Conservation (phyloP, 441 rosid genomes). For the Eutrema salsugineum region DNA sequence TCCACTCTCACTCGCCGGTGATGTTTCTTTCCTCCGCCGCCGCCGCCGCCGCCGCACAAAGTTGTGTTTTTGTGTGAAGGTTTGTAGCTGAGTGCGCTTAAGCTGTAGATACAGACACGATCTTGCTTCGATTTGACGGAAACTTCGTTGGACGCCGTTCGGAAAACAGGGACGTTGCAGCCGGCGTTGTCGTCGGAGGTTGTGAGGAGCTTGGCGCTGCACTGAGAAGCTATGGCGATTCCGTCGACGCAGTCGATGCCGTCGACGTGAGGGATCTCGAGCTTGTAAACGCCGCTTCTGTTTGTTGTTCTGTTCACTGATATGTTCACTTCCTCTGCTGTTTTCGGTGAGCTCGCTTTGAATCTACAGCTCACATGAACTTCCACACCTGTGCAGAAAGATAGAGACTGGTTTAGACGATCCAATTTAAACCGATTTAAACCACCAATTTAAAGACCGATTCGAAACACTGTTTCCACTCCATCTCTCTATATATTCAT, state of each 20-base stretch:
- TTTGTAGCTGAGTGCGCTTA: slow-evolving; percentile 55
- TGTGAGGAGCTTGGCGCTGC: slow-evolving; percentile 48
- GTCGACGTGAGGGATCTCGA: slow-evolving; percentile 61
- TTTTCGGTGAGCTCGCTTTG: slow-evolving; percentile 49
- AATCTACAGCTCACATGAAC: slow-evolving; percentile 61
- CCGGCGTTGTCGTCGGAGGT: slow-evolving; percentile 24
- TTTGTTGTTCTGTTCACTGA: slow-evolving; percentile 63
- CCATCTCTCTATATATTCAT: neutral
- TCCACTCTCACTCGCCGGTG: neutral
- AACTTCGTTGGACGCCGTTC: slow-evolving; percentile 46
- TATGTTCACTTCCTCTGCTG: slow-evolving; percentile 53
- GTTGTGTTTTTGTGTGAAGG: slow-evolving; percentile 46
- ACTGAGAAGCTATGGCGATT: slow-evolving; percentile 43
- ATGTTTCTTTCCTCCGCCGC: slow-evolving; percentile 26
- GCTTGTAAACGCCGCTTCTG: slow-evolving; percentile 49
- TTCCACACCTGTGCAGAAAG: slow-evolving; percentile 41
- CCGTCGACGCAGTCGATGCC: slow-evolving; percentile 70
- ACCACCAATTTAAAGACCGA: neutral
- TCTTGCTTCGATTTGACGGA: slow-evolving; percentile 62
- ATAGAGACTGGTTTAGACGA: neutral
- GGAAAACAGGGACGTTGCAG: slow-evolving; percentile 49
- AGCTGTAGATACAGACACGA: slow-evolving; percentile 61
- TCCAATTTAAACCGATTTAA: neutral
- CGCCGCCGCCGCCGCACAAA: slow-evolving; percentile 32
- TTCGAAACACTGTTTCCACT: neutral